Base-by-base conservation (phyloP, 192 early-diverging fungal genomes). In the Coemansia erecta region DNA sequence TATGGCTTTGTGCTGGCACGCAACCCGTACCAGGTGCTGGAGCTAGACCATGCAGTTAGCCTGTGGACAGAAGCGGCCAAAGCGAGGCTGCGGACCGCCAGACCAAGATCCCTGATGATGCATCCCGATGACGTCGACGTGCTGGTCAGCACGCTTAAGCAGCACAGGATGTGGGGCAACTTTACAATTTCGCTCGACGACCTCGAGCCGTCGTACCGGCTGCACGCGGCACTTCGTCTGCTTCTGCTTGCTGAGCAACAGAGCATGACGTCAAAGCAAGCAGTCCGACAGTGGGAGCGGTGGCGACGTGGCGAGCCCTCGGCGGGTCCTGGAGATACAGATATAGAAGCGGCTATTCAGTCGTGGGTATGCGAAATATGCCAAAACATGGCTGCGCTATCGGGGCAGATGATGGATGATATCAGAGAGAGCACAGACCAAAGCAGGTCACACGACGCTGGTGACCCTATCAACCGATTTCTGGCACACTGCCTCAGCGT, bases 111-210 rank as follows among this genome's bases (percentile, higher is more conserved):
- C 21, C 58, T 42, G 33, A 14, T 53, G 23, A 52, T 65, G 18
- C 43, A 40, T 4, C 49, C 61, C 2, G 51, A 17, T 4, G 59
- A 51, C 15, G 21, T 66, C 15, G 70, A 66, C 41, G 6, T 11
- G 6, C 46, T 73, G 23, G 60, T 73, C 28, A 52, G 8, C 26
- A 26, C 53, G 33, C 48, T 79, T n/a, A 55, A 57, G 53, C 59
- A 45, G 43, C 59, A 55, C 17, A 70, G 70, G 57, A 52, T 79
- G 48, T 79, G 70, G 70, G 66, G 70, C 40, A 70, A 73, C 47
- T 79, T 57, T 54, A 57, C 63, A 18, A 49, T 77, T 14, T 48
- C 57, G 10, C 50, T 52, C 0, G 60, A 52, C 26, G 65, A 61
- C 8, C 5, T 24, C 22, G 77, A 79, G 40, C 63, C 60, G 9